A percentile compares a stretch with the other conserved stretches of the same genome.
phyloP scores from a whole-genome alignment of 768 basidiomycete species.

The Tylopilus cervinicoccineus region DNA sequence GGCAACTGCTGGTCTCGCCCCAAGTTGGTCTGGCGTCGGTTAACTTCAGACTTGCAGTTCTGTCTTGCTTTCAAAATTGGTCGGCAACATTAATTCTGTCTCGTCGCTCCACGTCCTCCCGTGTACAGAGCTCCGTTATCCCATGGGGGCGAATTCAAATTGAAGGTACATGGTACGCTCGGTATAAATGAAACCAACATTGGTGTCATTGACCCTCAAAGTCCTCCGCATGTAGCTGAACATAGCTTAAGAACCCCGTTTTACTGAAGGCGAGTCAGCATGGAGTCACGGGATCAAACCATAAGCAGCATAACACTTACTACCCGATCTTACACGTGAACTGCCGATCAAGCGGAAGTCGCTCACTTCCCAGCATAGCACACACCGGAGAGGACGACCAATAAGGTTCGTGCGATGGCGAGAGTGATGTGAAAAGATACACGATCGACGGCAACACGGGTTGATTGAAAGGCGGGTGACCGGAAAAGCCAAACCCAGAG shows the following conservation, averaged over 20 bases:
- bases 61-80: slow-evolving; percentile 4
- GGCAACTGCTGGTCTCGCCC: background rate
- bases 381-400: slow-evolving; percentile 37
- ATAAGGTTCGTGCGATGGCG: slow-evolving; percentile 32
- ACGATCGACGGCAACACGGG: slow-evolving; percentile 35
- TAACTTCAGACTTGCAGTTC: background rate
- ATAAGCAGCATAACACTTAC: slow-evolving; percentile 20
- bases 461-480: slow-evolving; percentile 16
- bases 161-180: too few species aligned
- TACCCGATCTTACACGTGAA: slow-evolving; percentile 27
- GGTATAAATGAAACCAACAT: background rate
- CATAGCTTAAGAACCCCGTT: slow-evolving; percentile 36
- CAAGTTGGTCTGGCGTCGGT: too few species aligned
- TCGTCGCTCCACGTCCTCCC: background rate
- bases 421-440: slow-evolving; percentile 41
- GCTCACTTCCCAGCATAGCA: slow-evolving; percentile 15
- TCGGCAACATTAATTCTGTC: background rate
- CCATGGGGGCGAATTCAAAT: background rate
- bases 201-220: slow-evolving; percentile 20
- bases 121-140: background rate
- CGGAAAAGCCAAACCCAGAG: slow-evolving; percentile 10
- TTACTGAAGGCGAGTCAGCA: slow-evolving; percentile 22
- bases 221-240: slow-evolving; percentile 36
- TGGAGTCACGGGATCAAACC: background rate
- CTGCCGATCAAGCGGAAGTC: slow-evolving; percentile 20